Percentiles rank a stretch among this genome's conserved stretches.
Evolutionary conservation across 148 eudicot genomes (phyloP).

Genomic region (Cornus controversa): DNA sequence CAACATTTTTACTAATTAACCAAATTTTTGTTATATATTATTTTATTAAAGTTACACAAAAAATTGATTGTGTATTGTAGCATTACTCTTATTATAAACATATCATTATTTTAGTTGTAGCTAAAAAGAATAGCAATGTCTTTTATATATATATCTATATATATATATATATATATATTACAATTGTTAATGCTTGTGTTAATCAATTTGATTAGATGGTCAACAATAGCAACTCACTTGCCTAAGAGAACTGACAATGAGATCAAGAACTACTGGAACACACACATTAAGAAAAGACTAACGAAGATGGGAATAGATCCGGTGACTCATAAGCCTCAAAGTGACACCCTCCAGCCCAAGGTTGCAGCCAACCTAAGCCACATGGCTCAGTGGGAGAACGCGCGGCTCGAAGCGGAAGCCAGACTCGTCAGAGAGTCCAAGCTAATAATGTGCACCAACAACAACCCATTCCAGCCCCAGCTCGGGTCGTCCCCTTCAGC

Average conservation of each 20-base stretch:
- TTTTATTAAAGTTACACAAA: no score
- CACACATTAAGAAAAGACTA: constrained; percentile 36
- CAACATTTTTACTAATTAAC: no score
- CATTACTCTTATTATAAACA: no score
- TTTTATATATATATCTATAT: no score
- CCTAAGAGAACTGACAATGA: constrained; percentile 44
- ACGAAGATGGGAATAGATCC: constrained; percentile 44
- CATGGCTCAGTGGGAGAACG: constrained; percentile 51
- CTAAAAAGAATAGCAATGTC: no score
- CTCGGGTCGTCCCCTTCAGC: not conserved
- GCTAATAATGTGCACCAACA: not conserved
- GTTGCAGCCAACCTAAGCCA: constrained; percentile 31
- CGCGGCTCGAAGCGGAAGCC: constrained; percentile 47
- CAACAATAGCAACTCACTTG: constrained; percentile 36
- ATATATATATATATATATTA: no score
- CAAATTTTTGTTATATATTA: no score
- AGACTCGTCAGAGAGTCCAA: constrained; percentile 26
- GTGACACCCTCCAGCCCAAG: constrained; percentile 19
- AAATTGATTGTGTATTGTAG: no score
- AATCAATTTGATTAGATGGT: constrained; percentile 31
- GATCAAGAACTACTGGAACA: constrained; percentile 45
- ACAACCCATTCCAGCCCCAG: not conserved
- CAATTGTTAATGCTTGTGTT: no score
- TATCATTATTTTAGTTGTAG: no score
- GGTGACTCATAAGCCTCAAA: constrained; percentile 37